Evolutionary conservation across 495 filamentous ascomycete genomes (phyloP).

Genomic region (Penicillium pulvis): DNA sequence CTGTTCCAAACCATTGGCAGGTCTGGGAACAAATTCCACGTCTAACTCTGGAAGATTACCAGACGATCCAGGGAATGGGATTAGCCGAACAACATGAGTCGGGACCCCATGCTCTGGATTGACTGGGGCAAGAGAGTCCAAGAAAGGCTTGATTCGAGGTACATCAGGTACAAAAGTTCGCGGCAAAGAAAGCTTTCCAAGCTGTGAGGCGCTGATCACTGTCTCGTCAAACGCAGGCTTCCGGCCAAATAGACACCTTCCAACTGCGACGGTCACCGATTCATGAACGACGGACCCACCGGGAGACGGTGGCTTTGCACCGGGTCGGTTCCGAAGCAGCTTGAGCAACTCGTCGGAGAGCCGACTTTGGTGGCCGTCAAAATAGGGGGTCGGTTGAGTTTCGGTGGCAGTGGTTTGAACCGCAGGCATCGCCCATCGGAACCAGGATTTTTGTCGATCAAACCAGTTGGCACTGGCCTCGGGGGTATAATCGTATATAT

Average conservation of each 20-base stretch:
- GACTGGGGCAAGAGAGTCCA: slow-evolving; percentile 22
- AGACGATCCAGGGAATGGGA: slow-evolving; percentile 30
- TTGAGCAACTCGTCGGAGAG: slow-evolving; percentile 42
- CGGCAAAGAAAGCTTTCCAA: slow-evolving; percentile 34
- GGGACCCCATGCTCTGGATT: slow-evolving; percentile 5
- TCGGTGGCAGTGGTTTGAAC: slow-evolving; percentile 17
- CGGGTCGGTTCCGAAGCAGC: slow-evolving; percentile 27
- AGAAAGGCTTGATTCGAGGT: slow-evolving; percentile 31
- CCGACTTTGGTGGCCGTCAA: slow-evolving; percentile 35
- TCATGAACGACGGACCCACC: slow-evolving; percentile 26
- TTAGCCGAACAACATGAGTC: slow-evolving; percentile 34
- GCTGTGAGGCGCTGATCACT: slow-evolving; percentile 31
- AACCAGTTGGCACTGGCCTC: slow-evolving; percentile 31
- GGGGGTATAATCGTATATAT: slow-evolving; percentile 23
- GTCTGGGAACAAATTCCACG: slow-evolving; percentile 28
- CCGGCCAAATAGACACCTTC: slow-evolving; percentile 41
- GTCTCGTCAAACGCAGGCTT: slow-evolving; percentile 26
- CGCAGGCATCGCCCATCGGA: slow-evolving; percentile 42
- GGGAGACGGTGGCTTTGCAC: not conserved
- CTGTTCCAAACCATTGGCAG: not conserved
- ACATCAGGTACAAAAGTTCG: slow-evolving; percentile 37
- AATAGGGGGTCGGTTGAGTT: slow-evolving; percentile 24
- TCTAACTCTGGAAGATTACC: slow-evolving; percentile 37
- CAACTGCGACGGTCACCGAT: slow-evolving; percentile 42
- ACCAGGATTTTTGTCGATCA: slow-evolving; percentile 40